These are phyloP conservation scores for Galerina marginata DNA, from an alignment of 768 basidiomycete species.

Conservation along the genomic window DNA sequence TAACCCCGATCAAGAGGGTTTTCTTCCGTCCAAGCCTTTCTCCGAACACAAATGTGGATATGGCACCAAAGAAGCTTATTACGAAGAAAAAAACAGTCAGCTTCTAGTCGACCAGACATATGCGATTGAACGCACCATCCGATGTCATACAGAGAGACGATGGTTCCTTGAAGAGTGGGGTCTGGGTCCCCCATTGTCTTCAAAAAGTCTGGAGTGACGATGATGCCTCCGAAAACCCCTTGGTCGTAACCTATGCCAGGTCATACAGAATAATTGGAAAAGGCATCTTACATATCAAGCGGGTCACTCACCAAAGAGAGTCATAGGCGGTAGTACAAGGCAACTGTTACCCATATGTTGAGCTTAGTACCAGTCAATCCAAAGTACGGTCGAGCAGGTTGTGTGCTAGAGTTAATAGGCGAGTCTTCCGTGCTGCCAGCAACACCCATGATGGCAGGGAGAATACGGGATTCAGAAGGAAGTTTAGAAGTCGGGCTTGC, in stretches of 20 bases:
- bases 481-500: too few relatives aligned
- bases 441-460: too few relatives aligned
- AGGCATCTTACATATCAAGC: neutral
- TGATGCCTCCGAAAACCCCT: constrained; percentile 57
- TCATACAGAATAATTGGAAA: neutral
- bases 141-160: constrained; percentile 56
- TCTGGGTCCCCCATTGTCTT: constrained; percentile 53
- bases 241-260: constrained; percentile 49
- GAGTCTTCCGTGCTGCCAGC: too few relatives aligned
- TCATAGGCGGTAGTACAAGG: constrained; percentile 59
- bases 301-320: constrained; percentile 46
- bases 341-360: constrained; percentile 54
- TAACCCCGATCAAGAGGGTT: constrained; percentile 53
- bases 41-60: constrained; percentile 48
- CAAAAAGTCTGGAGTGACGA: constrained; percentile 52
- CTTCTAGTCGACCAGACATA: neutral
- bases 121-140: constrained; percentile 40
- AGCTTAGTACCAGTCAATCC: constrained; percentile 50
- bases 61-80: constrained; percentile 50
- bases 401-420: too few relatives aligned
- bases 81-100: neutral
- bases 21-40: constrained; percentile 51
- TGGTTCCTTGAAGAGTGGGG: constrained; percentile 50
- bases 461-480: too few relatives aligned
- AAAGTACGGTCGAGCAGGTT: constrained; percentile 37